These are phyloP conservation scores for Podospora comata DNA, from an alignment of 495 filamentous ascomycete species.

Conservation along the genomic window DNA sequence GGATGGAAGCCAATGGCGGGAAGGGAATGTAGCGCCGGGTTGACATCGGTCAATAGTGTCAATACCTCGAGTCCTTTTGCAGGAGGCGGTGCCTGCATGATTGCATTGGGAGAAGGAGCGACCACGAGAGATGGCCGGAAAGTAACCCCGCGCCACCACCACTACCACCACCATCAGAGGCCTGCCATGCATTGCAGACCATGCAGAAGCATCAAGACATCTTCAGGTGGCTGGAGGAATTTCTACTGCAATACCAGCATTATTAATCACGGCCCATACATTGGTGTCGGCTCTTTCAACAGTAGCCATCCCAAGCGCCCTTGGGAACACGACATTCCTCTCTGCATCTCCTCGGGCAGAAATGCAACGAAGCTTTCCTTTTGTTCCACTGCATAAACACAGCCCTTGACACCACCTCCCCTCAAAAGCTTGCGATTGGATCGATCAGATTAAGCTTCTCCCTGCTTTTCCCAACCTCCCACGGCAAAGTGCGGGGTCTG, in stretches of 20 bases:
- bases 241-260: too few species aligned
- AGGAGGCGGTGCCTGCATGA: not conserved
- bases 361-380: not conserved
- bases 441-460: not conserved
- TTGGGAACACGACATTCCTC: too few species aligned
- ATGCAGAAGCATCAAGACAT: too few species aligned
- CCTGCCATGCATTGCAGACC: too few species aligned
- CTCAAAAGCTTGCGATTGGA: not conserved
- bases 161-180: too few species aligned
- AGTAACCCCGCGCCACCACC: too few species aligned
- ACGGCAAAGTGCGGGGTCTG: not conserved
- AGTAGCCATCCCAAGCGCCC: too few species aligned
- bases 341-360: not conserved
- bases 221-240: too few species aligned
- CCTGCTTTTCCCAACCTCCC: not conserved
- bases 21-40: not conserved
- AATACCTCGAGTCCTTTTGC: not conserved
- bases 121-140: not conserved
- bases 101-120: not conserved
- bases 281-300: too few species aligned
- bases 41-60: not conserved
- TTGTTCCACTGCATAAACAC: not conserved
- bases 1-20: not conserved
- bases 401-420: not conserved
- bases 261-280: too few species aligned